Conservation (phyloP, 805 yeast species). For the Saccharomycopsis oosterbeekiorum region DNA sequence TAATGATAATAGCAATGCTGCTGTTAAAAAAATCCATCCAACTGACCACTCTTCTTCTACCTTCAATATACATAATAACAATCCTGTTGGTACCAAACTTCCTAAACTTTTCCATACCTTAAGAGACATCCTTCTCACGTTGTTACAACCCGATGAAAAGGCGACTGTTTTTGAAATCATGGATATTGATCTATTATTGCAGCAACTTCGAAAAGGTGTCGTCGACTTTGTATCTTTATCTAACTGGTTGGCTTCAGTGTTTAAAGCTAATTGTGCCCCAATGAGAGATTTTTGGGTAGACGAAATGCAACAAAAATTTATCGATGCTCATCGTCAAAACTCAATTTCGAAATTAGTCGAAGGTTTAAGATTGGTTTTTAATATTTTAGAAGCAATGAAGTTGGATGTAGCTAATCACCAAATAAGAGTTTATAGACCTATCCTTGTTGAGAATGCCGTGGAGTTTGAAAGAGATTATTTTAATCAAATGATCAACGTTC, state of each 20-base stretch:
- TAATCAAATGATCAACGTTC: constrained; percentile 30
- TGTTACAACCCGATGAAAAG: constrained; percentile 72
- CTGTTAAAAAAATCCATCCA: background rate
- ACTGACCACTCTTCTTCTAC: background rate
- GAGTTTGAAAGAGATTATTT: constrained; percentile 82
- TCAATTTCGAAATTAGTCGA: constrained; percentile 50
- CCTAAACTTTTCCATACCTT: constrained; percentile 71
- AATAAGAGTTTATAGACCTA: constrained; percentile 75
- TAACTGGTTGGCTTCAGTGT: constrained; percentile 63
- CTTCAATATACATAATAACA: constrained; percentile 14
- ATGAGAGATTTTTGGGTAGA: constrained; percentile 89
- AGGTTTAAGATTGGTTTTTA: constrained; percentile 69
- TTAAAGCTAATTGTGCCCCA: constrained; percentile 90
- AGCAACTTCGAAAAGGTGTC: constrained; percentile 63
- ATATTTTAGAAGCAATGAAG: constrained; percentile 88
- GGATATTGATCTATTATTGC: constrained; percentile 67
- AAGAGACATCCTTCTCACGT: constrained; percentile 60
- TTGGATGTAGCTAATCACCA: constrained; percentile 93
- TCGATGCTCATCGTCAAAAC: constrained; percentile 33
- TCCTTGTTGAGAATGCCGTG: constrained; percentile 74
- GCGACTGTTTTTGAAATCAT: constrained; percentile 56
- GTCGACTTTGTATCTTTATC: constrained; percentile 64
- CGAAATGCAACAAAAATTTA: constrained; percentile 50
- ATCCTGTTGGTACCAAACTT: constrained; percentile 31
- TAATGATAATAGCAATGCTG: constrained; percentile 1